Conservation (phyloP, 306 rosid genomes). For the Inga leiocalycina region DNA sequence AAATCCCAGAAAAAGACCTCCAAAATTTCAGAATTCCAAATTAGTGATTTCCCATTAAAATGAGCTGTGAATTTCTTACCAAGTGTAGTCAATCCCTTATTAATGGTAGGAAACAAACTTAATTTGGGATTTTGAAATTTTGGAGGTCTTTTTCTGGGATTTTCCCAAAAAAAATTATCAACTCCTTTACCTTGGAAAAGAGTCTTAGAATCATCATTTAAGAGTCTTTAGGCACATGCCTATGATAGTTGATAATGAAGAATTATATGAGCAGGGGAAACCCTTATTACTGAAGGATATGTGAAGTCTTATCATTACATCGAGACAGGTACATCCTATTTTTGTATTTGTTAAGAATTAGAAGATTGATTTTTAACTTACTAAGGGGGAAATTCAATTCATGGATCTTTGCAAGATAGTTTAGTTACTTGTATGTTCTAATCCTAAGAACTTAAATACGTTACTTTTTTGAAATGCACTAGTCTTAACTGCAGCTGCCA, state of each 20-base stretch:
- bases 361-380: constrained; percentile 25
- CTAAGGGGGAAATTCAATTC: constrained; percentile 11
- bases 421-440: neutral
- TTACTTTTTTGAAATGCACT: neutral
- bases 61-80: too few relatives aligned
- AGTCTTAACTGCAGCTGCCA: constrained; percentile 7
- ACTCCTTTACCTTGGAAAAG: neutral
- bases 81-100: too few relatives aligned
- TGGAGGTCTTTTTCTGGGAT: too few relatives aligned
- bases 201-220: too few relatives aligned
- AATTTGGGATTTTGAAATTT: too few relatives aligned
- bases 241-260: constrained; percentile 89
- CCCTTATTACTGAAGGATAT: constrained; percentile 86
- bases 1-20: too few relatives aligned
- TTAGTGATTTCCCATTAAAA: too few relatives aligned
- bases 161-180: neutral
- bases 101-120: too few relatives aligned
- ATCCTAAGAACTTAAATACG: too few relatives aligned
- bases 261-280: constrained; percentile 95
- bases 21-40: too few relatives aligned
- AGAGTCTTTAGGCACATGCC: constrained; percentile 79
- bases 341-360: constrained; percentile 7
- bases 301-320: constrained; percentile 70
- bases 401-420: constrained; percentile 23
- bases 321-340: constrained; percentile 75